phyloP scores from a whole-genome alignment of 108 stramenopile genomes.

The Schizochytrium sp. region DNA sequence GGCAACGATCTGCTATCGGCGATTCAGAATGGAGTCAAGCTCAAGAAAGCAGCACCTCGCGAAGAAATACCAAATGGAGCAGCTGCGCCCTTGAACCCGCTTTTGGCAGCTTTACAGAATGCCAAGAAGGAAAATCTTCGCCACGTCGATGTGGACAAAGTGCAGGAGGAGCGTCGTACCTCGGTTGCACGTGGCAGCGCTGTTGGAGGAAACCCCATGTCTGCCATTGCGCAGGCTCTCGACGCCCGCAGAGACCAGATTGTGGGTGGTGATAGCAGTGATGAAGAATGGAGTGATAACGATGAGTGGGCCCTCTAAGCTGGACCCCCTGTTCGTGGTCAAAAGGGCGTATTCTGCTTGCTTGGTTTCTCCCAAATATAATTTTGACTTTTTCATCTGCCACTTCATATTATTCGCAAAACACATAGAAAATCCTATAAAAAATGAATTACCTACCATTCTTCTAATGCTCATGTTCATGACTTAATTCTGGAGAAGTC shows the following conservation, averaged over 20 bases:
- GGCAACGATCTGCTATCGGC: conserved; percentile 3
- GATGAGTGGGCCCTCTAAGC: conserved; percentile 38
- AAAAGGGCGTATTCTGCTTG: no score
- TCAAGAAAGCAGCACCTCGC: background rate
- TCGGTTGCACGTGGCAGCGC: background rate
- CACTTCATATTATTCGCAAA: no score
- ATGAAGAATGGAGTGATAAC: conserved; percentile 53
- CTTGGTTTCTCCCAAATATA: no score
- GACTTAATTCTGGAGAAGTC: no score
- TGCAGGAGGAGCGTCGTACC: conserved; percentile 24
- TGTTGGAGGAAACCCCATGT: conserved; percentile 31
- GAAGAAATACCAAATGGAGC: background rate
- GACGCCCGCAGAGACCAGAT: conserved; percentile 58
- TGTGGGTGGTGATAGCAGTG: conserved; percentile 20
- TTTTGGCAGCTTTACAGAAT: conserved; percentile 13
- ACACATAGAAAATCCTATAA: no score
- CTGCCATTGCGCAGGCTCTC: conserved; percentile 54
- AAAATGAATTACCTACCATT: no score
- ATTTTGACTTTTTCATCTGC: no score
- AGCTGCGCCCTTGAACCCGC: background rate
- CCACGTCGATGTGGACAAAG: conserved; percentile 42
- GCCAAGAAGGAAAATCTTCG: conserved; percentile 27
- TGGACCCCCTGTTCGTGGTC: no score
- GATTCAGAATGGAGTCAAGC: conserved; percentile 25
- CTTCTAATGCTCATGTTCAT: no score